Evolutionary conservation across 768 basidiomycete species (phyloP).

Genomic region (Rhizopogon vinicolor): DNA sequence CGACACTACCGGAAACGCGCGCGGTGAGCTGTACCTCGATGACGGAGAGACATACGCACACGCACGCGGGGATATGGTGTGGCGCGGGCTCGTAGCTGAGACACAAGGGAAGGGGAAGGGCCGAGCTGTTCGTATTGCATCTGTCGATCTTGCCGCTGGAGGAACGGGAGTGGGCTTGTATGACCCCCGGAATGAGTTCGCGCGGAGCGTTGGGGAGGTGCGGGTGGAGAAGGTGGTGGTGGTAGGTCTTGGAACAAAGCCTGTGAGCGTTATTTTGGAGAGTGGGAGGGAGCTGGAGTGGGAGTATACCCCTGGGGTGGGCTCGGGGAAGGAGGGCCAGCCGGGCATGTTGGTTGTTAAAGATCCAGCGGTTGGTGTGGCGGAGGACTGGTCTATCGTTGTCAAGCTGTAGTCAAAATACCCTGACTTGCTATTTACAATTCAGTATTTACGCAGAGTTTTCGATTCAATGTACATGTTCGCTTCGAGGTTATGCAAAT

Average conservation of each 20-base stretch:
- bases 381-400: constrained; percentile 61
- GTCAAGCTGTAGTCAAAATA: constrained; percentile 17
- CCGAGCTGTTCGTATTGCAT: constrained; percentile 43
- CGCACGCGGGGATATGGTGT: constrained; percentile 73
- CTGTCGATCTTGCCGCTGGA: constrained; percentile 54
- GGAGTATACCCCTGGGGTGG: constrained; percentile 60
- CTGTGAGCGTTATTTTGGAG: constrained; percentile 53
- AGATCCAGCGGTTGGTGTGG: constrained; percentile 59
- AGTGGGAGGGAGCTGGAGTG: constrained; percentile 52
- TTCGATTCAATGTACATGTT: too few species aligned
- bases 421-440: not conserved
- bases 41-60: constrained; percentile 85
- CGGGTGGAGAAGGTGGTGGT: constrained; percentile 81
- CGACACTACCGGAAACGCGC: constrained; percentile 50
- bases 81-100: constrained; percentile 73
- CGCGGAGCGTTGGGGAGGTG: constrained; percentile 56
- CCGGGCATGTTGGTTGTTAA: constrained; percentile 73
- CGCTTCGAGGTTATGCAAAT: too few species aligned
- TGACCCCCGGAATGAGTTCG: constrained; percentile 61
- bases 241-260: constrained; percentile 63
- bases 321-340: constrained; percentile 53
- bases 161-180: constrained; percentile 42
- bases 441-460: too few species aligned
- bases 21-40: constrained; percentile 90
- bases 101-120: constrained; percentile 15